Percentiles rank a stretch among this genome's conserved stretches.
Evolutionary conservation across 495 filamentous ascomycete species (phyloP).

Genomic region (Penicillium maclennaniae): DNA sequence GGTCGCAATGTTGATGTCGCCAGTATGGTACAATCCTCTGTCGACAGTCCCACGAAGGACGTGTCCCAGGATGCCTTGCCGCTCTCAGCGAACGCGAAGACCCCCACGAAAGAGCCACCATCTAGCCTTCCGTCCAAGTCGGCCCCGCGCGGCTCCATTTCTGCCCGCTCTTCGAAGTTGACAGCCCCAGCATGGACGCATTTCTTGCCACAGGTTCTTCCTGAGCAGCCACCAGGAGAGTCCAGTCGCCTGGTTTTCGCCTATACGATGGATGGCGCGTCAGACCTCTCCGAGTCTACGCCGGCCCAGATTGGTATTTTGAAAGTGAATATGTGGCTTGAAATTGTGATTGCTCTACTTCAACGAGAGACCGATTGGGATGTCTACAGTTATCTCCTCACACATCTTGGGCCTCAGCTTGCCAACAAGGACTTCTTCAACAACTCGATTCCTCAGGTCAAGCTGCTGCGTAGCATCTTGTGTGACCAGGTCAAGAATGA

Average conservation of each 20-base stretch:
- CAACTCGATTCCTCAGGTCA: slow-evolving; percentile 66
- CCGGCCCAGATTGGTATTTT: slow-evolving; percentile 38
- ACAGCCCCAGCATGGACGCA: slow-evolving; percentile 56
- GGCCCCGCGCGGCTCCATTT: slow-evolving; percentile 27
- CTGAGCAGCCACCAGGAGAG: slow-evolving; percentile 46
- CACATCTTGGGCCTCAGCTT: slow-evolving; percentile 82
- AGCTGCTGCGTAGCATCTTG: slow-evolving; percentile 68
- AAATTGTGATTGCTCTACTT: slow-evolving; percentile 67
- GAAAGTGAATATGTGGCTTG: slow-evolving; percentile 71
- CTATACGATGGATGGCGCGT: slow-evolving; percentile 19
- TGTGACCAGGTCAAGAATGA: slow-evolving; percentile 77
- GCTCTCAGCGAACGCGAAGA: slow-evolving; percentile 16
- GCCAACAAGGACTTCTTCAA: slow-evolving; percentile 84
- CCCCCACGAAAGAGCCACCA: slow-evolving; percentile 22
- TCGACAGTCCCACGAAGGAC: slow-evolving; percentile 25
- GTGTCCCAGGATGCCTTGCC: slow-evolving; percentile 23
- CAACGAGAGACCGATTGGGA: slow-evolving; percentile 86
- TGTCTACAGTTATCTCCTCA: slow-evolving; percentile 83
- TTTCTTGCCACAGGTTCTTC: slow-evolving; percentile 45
- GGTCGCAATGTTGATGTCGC: slow-evolving; percentile 57
- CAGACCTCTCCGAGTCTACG: slow-evolving; percentile 22
- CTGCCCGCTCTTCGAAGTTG: slow-evolving; percentile 38
- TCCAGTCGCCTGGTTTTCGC: slow-evolving; percentile 46
- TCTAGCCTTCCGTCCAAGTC: slow-evolving; percentile 25
- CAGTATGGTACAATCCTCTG: slow-evolving; percentile 22